Conservation (phyloP, 1,284 basidiomycete genomes). For the Ustilago esculenta region DNA sequence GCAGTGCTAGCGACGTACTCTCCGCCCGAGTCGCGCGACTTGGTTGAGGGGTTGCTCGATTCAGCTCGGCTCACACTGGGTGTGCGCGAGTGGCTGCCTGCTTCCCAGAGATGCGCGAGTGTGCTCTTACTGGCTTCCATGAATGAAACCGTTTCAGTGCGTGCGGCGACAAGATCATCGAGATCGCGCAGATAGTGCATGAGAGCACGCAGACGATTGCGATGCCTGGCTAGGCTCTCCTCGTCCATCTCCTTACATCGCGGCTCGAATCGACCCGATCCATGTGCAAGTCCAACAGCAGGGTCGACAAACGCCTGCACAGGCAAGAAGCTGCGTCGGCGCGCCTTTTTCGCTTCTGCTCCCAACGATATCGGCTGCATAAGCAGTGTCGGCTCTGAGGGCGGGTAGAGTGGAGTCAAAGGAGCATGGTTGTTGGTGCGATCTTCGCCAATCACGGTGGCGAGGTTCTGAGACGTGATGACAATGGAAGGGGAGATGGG, state of each 20-base stretch:
- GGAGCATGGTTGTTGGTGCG: slow-evolving; percentile 2
- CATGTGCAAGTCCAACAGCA: background rate
- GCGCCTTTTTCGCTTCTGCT: slow-evolving; percentile 27
- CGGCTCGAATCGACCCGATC: background rate
- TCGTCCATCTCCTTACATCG: slow-evolving; percentile 40
- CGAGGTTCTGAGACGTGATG: slow-evolving; percentile 16
- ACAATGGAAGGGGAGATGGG: slow-evolving; percentile 7
- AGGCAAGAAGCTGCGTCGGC: slow-evolving; percentile 41
- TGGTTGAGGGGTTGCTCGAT: slow-evolving; percentile 45
- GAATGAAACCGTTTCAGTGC: slow-evolving; percentile 21
- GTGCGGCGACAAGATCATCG: slow-evolving; percentile 75
- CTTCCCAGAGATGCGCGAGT: slow-evolving; percentile 24
- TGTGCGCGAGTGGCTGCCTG: slow-evolving; percentile 22
- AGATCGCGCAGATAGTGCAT: slow-evolving; percentile 95
- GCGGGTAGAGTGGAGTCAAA: slow-evolving; percentile 22
- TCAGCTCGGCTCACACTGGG: slow-evolving; percentile 35
- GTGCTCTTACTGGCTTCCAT: slow-evolving; percentile 33
- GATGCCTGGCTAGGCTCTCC: slow-evolving; percentile 69
- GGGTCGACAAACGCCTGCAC: slow-evolving; percentile 18
- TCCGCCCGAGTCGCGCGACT: slow-evolving; percentile 33
- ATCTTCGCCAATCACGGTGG: slow-evolving; percentile 6
- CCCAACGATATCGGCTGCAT: slow-evolving; percentile 15
- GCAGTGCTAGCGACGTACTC: slow-evolving; percentile 34
- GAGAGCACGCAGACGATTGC: slow-evolving; percentile 82
- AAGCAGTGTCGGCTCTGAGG: slow-evolving; percentile 2